These are phyloP conservation scores for Epichloe aotearoae DNA, from an alignment of 2,329 filamentous ascomycete species.

Conservation along the genomic window DNA sequence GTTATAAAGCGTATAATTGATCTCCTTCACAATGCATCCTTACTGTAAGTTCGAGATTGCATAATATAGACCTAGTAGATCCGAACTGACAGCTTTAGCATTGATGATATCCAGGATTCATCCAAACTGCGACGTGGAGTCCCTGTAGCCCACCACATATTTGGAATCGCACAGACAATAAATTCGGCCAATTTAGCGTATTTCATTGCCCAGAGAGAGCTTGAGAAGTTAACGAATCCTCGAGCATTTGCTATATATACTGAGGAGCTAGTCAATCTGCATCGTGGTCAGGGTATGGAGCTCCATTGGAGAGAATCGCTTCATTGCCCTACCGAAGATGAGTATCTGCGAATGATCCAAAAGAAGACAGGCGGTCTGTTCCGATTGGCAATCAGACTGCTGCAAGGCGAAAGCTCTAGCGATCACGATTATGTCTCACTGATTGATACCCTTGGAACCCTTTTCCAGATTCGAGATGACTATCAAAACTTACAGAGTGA, in stretches of 20 bases:
- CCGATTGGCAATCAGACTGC: slow-evolving; percentile 65
- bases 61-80: background rate
- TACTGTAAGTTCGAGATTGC: slow-evolving; percentile 4
- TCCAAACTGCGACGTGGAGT: slow-evolving; percentile 32
- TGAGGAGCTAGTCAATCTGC: slow-evolving; percentile 65
- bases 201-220: slow-evolving; percentile 17
- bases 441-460: background rate
- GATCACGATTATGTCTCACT: slow-evolving; percentile 2
- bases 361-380: slow-evolving; percentile 79
- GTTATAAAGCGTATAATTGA: slow-evolving; percentile 62
- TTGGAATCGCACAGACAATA: slow-evolving; percentile 35
- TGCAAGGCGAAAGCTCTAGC: slow-evolving; percentile 49
- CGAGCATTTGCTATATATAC: slow-evolving; percentile 53
- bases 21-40: slow-evolving; percentile 54
- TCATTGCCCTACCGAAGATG: slow-evolving; percentile 65
- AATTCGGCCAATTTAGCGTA: slow-evolving; percentile 37
- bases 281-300: slow-evolving; percentile 74
- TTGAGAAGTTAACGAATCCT: slow-evolving; percentile 51
- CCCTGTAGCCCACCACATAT: slow-evolving; percentile 34
- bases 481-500: slow-evolving; percentile 5
- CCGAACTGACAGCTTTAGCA: slow-evolving; percentile 33
- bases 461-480: slow-evolving; percentile 8
- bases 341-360: slow-evolving; percentile 74
- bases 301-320: slow-evolving; percentile 71
- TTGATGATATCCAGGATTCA: slow-evolving; percentile 35